phyloP scores from a whole-genome alignment of 345 rosid species.

The Capsella bursapastoris region DNA sequence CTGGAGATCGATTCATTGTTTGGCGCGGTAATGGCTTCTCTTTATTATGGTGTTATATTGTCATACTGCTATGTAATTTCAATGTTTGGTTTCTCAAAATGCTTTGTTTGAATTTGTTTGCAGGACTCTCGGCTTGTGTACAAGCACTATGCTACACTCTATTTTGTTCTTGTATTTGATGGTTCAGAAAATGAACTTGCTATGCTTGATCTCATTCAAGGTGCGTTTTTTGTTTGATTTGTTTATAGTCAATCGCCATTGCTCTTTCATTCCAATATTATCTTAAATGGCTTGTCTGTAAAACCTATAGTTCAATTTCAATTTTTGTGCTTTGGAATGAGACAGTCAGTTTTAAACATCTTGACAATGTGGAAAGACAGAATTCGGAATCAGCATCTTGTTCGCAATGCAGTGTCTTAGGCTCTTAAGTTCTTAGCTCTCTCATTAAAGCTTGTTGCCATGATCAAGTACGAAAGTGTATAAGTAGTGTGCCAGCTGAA shows the following conservation, averaged over 20 bases:
- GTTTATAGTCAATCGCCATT: neutral
- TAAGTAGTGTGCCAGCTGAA: neutral
- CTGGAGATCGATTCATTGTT: conserved; percentile 77
- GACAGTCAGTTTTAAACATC: neutral
- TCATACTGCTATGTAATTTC: neutral
- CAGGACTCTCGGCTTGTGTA: conserved; percentile 89
- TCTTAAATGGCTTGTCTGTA: neutral
- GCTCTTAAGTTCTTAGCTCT: neutral
- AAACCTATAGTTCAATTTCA: neutral
- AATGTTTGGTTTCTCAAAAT: neutral
- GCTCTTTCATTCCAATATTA: neutral
- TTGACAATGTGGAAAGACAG: neutral
- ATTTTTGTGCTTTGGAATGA: conserved; percentile 1
- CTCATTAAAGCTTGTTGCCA: conserved; percentile 2
- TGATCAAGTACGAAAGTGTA: neutral
- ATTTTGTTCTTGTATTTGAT: conserved; percentile 85
- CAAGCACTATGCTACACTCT: conserved; percentile 91
- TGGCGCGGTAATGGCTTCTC: conserved; percentile 63
- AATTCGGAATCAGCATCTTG: conserved; percentile 11
- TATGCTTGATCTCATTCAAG: conserved; percentile 95
- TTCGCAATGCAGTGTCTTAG: neutral
- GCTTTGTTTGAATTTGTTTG: too few relatives aligned
- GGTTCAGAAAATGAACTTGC: conserved; percentile 94
- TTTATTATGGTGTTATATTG: too few relatives aligned
- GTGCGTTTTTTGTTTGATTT: conserved; percentile 38